Conservation (phyloP, 345 rosid species). For the Cochlearia excelsa region DNA sequence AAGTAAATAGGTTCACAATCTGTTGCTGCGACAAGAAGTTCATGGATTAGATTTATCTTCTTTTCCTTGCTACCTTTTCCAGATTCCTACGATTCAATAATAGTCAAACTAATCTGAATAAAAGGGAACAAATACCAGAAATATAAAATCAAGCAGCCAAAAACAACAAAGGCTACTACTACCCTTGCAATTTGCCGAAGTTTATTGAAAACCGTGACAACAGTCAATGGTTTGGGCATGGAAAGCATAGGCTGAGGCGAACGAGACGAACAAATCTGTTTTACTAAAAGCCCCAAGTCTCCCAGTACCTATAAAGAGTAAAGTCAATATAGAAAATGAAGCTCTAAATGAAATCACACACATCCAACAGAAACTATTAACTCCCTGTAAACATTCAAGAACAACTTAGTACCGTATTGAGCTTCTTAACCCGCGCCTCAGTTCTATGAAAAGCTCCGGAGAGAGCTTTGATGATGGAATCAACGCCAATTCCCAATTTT, state of each 20-base stretch:
- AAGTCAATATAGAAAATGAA: background rate
- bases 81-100: conserved; percentile 48
- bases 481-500: conserved; percentile 87
- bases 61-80: conserved; percentile 95
- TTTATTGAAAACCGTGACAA: conserved; percentile 68
- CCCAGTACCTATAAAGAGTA: conserved; percentile 58
- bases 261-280: conserved; percentile 55
- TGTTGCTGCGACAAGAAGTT: conserved; percentile 90
- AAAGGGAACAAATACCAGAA: no score
- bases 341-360: background rate
- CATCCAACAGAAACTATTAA: no score
- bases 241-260: conserved; percentile 87
- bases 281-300: conserved; percentile 92
- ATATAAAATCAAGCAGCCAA: background rate
- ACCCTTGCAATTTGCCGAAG: conserved; percentile 92
- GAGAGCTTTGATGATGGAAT: conserved; percentile 69
- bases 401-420: conserved; percentile 49
- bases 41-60: conserved; percentile 86
- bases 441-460: conserved; percentile 86
- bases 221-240: conserved; percentile 76
- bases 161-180: background rate
- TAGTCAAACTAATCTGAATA: background rate
- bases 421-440: conserved; percentile 63
- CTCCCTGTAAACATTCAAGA: background rate
- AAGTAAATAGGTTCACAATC: conserved; percentile 94